Percentiles rank a stretch among this genome's conserved stretches.
phyloP scores from a whole-genome alignment of 78 protist genomes.

The Dictyostelium intermedium region DNA sequence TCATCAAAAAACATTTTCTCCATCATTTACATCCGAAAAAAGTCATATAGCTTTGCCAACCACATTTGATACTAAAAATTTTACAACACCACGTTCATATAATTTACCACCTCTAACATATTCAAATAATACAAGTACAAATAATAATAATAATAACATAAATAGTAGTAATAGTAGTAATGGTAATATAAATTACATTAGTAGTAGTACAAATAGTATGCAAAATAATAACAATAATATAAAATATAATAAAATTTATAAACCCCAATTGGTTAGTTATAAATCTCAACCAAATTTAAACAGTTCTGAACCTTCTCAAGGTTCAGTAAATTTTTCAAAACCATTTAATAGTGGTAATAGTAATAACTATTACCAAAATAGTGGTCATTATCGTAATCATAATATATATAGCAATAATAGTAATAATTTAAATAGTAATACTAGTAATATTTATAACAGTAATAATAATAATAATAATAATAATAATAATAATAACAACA shows the following conservation, averaged over 20 bases:
- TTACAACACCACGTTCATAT: background rate
- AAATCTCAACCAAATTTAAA: conserved; percentile 78
- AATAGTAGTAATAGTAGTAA: background rate
- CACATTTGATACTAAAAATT: background rate
- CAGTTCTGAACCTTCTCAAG: background rate
- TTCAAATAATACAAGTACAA: background rate
- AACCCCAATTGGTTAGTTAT: conserved; percentile 45
- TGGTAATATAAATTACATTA: background rate
- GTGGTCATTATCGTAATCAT: background rate
- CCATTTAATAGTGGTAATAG: background rate
- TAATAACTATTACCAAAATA: background rate
- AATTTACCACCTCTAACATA: background rate
- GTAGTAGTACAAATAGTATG: background rate
- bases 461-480: background rate
- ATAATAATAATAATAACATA: background rate
- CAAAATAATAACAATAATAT: conserved; percentile 3
- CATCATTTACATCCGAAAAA: conserved; percentile 29
- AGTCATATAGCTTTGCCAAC: conserved; percentile 30
- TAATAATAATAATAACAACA: background rate
- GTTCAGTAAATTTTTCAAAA: background rate
- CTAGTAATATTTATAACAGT: background rate
- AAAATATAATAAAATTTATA: background rate
- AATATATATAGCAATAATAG: conserved; percentile 16
- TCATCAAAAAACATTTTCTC: conserved; percentile 31
- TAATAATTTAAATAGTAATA: conserved; percentile 1